Base-by-base conservation (phyloP, 2,329 filamentous ascomycete species). In the Eurotiales sp. region DNA sequence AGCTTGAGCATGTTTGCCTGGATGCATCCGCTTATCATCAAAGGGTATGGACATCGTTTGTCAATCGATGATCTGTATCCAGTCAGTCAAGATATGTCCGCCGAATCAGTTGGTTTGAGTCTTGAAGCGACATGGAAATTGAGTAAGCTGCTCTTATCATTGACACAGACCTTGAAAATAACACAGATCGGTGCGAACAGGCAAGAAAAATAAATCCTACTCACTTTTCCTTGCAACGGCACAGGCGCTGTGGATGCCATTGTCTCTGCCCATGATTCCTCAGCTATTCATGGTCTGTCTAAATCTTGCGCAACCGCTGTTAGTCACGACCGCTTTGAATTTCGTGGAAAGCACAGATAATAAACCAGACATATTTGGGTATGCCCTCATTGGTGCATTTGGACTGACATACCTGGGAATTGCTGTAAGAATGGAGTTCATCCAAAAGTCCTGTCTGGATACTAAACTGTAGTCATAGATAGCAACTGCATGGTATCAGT, bases 341-440 rank as follows among this genome's bases (percentile, higher is more conserved):
- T 66, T 49, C 61, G 68, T n/a, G 53, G 57, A 11, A 56, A 63
- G 41, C n/a, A n/a, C n/a, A n/a, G 43, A 50, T 22, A 54, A 56
- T 8, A 8, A 50, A 36, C 40, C 64, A 1, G 62, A 60, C 5
- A 66, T 68, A 27, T 56, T 64, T n/a, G 72, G 72, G 3, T 73
- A 73, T 54, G 72, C 69, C 1, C 55, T 77, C 4, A 70, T 74
- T 52, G 73, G 69, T 4, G 72, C 73, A 10, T 74, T 70, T 51
- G 58, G 67, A 15, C 53, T 76, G 4, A 67, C 74, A 1, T 77
- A 76, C 52, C 46, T 63, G 15, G 71, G 70, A 8, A 62, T 73
- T 25, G 72, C 67, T 12, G 68, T 74, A 55, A 56, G 67, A 62
- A n/a, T n/a, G n/a, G n/a, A 23, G 21, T 22, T 19, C 15, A 36